A percentile compares a stretch with the other conserved stretches of the same genome.
Evolutionary conservation across 345 rosid species (phyloP).

Genomic region (Populus ilicifolia): DNA sequence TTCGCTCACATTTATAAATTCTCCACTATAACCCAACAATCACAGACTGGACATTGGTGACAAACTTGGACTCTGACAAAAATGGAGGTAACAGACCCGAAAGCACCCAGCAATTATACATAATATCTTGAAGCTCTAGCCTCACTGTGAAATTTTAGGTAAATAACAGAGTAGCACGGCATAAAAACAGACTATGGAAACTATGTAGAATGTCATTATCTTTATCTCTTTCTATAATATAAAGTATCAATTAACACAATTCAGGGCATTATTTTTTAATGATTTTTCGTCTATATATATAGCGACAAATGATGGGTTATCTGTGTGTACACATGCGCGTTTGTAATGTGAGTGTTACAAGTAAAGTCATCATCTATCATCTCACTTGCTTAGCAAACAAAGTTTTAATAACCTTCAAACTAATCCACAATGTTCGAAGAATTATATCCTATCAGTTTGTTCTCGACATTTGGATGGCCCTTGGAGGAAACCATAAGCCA

Average conservation of each 20-base stretch:
- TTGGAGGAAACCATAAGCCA: slow-evolving; percentile 15
- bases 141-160: no score
- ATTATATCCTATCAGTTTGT: slow-evolving; percentile 1
- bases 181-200: not conserved
- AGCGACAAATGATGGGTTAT: not conserved
- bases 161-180: not conserved
- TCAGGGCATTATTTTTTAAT: not conserved
- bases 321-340: not conserved
- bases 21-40: no score
- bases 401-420: not conserved
- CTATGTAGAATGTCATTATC: not conserved
- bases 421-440: slow-evolving; percentile 6
- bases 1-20: no score
- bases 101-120: no score
- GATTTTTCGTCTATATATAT: not conserved
- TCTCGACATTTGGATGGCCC: slow-evolving; percentile 24
- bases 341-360: not conserved
- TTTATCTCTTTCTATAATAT: not conserved
- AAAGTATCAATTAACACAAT: not conserved
- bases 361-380: slow-evolving; percentile 7
- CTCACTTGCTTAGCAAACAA: not conserved
- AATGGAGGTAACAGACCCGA: no score
- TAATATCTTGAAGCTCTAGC: no score
- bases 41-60: no score
- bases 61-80: no score